phyloP scores from a whole-genome alignment of 305 asterid species.

The Rubia tinctorum region DNA sequence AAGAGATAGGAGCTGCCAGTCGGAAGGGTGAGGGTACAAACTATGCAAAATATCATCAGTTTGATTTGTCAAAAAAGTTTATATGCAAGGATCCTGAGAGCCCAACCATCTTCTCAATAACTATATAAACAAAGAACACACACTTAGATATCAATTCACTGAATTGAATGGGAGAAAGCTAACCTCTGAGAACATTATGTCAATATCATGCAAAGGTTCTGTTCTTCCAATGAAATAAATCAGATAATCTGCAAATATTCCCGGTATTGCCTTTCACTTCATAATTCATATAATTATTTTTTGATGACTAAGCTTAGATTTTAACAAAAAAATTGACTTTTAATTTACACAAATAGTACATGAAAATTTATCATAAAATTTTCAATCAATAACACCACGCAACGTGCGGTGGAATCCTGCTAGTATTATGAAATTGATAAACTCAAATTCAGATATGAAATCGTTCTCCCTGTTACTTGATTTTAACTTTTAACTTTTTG shows the following conservation, averaged over 20 bases:
- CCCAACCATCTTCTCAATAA: neutral
- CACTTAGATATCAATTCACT: neutral
- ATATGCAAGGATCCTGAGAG: neutral
- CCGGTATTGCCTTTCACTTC: conserved; percentile 84
- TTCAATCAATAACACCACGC: too few relatives aligned
- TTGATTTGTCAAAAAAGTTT: neutral
- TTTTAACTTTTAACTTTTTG: too few relatives aligned
- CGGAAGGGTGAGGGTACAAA: neutral
- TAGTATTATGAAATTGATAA: too few relatives aligned
- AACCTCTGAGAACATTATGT: conserved; percentile 81
- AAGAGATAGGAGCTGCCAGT: neutral
- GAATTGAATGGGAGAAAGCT: conserved; percentile 8
- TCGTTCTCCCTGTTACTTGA: too few relatives aligned
- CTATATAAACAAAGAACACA: too few relatives aligned
- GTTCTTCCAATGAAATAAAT: conserved; percentile 73
- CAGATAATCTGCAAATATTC: conserved; percentile 83
- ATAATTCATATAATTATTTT: too few relatives aligned
- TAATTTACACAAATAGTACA: too few relatives aligned
- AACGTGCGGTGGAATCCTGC: too few relatives aligned
- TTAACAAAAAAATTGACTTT: too few relatives aligned
- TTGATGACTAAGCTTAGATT: too few relatives aligned
- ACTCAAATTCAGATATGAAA: too few relatives aligned
- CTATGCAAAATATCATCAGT: neutral
- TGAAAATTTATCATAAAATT: too few relatives aligned
- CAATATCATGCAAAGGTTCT: conserved; percentile 92